A percentile compares a stretch with the other conserved stretches of the same genome.
phyloP scores from a whole-genome alignment of 1,139 yeast species.

The Kodamaea suecica region DNA sequence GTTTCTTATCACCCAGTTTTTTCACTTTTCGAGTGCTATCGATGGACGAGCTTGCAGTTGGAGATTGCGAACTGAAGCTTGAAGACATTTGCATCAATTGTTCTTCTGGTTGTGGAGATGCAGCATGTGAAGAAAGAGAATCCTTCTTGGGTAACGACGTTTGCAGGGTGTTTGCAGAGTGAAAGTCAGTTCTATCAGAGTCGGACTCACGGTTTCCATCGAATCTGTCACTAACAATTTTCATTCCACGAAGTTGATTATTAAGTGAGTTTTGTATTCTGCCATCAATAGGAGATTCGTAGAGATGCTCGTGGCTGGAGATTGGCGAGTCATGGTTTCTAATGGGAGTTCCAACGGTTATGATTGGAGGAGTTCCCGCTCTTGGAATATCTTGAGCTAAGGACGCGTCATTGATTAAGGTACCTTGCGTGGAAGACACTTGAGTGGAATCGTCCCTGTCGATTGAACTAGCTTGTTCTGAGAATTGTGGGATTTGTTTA shows the following conservation, averaged over 20 bases:
- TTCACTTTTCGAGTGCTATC: background rate
- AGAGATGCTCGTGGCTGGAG: too few relatives aligned
- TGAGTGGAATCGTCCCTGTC: too few relatives aligned
- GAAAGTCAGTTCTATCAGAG: conserved; percentile 7
- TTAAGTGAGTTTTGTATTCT: too few relatives aligned
- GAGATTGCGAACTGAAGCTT: background rate
- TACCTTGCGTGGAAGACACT: too few relatives aligned
- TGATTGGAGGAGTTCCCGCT: background rate
- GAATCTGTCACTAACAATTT: conserved; percentile 4
- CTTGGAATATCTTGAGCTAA: background rate
- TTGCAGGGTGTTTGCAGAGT: conserved; percentile 9
- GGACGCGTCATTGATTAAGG: background rate
- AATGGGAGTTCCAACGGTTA: too few relatives aligned
- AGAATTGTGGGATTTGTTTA: too few relatives aligned
- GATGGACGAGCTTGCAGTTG: background rate
- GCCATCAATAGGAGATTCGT: background rate
- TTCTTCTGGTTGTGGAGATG: background rate
- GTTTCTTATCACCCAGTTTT: background rate
- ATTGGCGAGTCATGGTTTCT: background rate
- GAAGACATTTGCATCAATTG: background rate
- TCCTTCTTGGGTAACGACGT: conserved; percentile 1
- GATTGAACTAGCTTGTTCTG: too few relatives aligned
- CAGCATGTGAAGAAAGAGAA: background rate
- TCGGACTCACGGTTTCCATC: conserved; percentile 5
- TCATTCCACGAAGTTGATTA: too few relatives aligned